phyloP scores from a whole-genome alignment of 2,329 filamentous ascomycete genomes.

The Xylaria sp. region DNA sequence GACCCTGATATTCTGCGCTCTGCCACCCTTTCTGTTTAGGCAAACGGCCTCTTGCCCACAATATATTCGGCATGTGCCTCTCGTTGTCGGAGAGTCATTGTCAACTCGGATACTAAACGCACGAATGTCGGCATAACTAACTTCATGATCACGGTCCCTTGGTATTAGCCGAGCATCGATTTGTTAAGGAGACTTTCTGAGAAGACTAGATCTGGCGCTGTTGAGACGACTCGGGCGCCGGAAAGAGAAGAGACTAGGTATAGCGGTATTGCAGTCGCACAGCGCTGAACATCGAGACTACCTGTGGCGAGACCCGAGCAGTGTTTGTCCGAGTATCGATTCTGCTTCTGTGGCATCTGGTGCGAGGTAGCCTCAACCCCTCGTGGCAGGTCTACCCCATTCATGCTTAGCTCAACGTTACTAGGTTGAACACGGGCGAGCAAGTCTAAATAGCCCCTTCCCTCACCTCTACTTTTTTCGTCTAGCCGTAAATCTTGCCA shows the following conservation, averaged over 20 bases:
- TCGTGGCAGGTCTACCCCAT: constrained; percentile 43
- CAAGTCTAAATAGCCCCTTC: constrained; percentile 41
- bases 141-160: constrained; percentile 30
- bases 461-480: constrained; percentile 42
- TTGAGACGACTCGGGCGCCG: constrained; percentile 35
- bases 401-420: constrained; percentile 42
- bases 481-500: constrained; percentile 40
- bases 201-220: constrained; percentile 12
- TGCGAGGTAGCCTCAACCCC: constrained; percentile 46
- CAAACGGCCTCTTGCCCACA: constrained; percentile 39
- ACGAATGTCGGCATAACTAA: constrained; percentile 28
- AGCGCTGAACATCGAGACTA: constrained; percentile 42
- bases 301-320: constrained; percentile 42
- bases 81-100: constrained; percentile 37
- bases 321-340: constrained; percentile 43
- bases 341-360: constrained; percentile 42
- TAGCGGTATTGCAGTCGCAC: constrained; percentile 46
- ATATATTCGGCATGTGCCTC: constrained; percentile 38
- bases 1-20: constrained; percentile 35
- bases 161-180: constrained; percentile 22
- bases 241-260: constrained; percentile 37
- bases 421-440: constrained; percentile 42
- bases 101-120: constrained; percentile 42
- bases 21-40: constrained; percentile 45
- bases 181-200: constrained; percentile 8